Percentiles rank a stretch among this genome's conserved stretches.
These are phyloP conservation scores for Candida ovalis DNA, from an alignment of 805 yeast species.

Conservation along the genomic window DNA sequence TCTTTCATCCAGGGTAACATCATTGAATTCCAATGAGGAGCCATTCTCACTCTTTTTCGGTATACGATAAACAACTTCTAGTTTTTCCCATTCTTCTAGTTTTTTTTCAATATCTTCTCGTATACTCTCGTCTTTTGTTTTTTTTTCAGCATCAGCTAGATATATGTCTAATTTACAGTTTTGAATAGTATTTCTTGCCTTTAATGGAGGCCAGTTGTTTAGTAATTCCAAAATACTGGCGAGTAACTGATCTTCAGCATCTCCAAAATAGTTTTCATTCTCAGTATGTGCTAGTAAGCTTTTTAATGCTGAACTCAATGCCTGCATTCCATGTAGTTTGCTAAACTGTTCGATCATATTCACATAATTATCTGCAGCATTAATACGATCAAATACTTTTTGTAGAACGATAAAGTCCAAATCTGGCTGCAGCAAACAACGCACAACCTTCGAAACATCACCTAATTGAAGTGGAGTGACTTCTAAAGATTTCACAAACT, in stretches of 20 bases:
- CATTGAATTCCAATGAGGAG: not conserved
- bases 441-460: slow-evolving; percentile 76
- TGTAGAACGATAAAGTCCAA: slow-evolving; percentile 62
- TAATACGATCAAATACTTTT: slow-evolving; percentile 63
- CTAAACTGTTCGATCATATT: slow-evolving; percentile 56
- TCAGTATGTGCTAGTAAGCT: slow-evolving; percentile 20
- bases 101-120: slow-evolving; percentile 40
- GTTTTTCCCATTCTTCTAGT: slow-evolving; percentile 63
- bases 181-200: slow-evolving; percentile 67
- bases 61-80: slow-evolving; percentile 82
- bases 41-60: slow-evolving; percentile 50
- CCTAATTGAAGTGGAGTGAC: slow-evolving; percentile 46
- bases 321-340: slow-evolving; percentile 82
- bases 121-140: slow-evolving; percentile 26
- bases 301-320: slow-evolving; percentile 60
- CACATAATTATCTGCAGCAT: slow-evolving; percentile 33
- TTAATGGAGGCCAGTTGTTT: slow-evolving; percentile 62
- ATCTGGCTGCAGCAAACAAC: slow-evolving; percentile 67
- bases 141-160: slow-evolving; percentile 40
- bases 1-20: slow-evolving; percentile 20
- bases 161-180: slow-evolving; percentile 69
- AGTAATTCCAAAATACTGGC: slow-evolving; percentile 54
- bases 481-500: slow-evolving; percentile 58
- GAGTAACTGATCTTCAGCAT: slow-evolving; percentile 39
- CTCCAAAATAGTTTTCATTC: slow-evolving; percentile 9